A percentile compares a stretch with the other conserved stretches of the same genome.
Conservation (phyloP, 225 moss, liverwort and hornwort species). For the Straminergon stramineum region DNA sequence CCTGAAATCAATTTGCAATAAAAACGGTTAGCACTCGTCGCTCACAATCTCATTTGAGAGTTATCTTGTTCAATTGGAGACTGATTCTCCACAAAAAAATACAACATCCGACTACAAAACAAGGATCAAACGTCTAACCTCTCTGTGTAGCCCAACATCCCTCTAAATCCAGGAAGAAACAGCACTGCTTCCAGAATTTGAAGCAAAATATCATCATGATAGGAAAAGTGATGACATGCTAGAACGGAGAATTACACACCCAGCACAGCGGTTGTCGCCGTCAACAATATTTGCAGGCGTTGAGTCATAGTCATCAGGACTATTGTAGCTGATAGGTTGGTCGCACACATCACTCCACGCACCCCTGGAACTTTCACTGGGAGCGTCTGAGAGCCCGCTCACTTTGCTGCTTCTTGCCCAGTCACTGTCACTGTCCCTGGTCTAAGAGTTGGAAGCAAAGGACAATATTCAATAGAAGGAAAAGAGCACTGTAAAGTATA, state of each 20-base stretch:
- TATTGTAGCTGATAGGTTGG: conserved; percentile 8
- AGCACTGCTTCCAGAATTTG: not conserved
- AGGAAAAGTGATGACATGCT: not conserved
- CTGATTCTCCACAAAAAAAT: not conserved
- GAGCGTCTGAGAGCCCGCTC: not conserved
- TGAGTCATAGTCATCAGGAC: conserved; percentile 6
- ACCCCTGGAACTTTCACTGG: conserved; percentile 8
- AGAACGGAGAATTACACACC: not conserved
- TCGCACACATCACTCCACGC: conserved; percentile 3
- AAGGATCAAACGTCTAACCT: not conserved
- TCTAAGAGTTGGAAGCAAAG: conserved; percentile 1
- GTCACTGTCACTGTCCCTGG: conserved; percentile 1
- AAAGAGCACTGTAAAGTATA: not conserved
- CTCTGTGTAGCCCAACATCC: not conserved
- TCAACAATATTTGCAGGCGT: not conserved
- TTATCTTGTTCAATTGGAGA: not conserved
- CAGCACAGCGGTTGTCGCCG: not conserved
- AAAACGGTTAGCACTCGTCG: not conserved
- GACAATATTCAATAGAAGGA: not conserved
- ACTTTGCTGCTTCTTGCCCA: conserved; percentile 11
- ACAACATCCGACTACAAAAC: not conserved
- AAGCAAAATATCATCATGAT: not conserved
- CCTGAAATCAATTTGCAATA: conserved; percentile 13
- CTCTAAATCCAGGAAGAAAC: not conserved
- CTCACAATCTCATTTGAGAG: not conserved